phyloP scores from a whole-genome alignment of 768 basidiomycete species.

The Termitomyces titanicus region DNA sequence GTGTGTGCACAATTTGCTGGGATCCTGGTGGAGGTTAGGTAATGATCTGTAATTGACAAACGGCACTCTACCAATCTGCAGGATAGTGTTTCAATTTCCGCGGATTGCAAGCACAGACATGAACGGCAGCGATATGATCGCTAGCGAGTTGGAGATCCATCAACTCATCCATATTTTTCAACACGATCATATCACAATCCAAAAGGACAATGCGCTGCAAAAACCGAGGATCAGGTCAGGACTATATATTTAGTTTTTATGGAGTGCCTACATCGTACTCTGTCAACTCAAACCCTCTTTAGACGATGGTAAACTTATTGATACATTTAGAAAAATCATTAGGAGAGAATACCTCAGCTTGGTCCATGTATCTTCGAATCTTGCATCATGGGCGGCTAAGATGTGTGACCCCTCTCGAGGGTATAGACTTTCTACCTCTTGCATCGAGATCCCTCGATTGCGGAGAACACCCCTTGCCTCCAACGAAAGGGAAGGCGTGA shows the following conservation, averaged over 20 bases:
- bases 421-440: slow-evolving; percentile 56
- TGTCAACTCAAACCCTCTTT: slow-evolving; percentile 58
- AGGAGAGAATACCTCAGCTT: slow-evolving; percentile 47
- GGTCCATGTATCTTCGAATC: slow-evolving; percentile 73
- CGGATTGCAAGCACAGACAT: slow-evolving; percentile 95
- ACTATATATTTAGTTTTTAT: neutral
- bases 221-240: neutral
- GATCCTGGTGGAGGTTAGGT: slow-evolving; percentile 47
- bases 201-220: slow-evolving; percentile 72
- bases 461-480: slow-evolving; percentile 49
- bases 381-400: slow-evolving; percentile 39
- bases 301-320: neutral
- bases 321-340: neutral
- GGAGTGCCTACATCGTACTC: slow-evolving; percentile 60
- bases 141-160: slow-evolving; percentile 55
- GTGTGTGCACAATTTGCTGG: slow-evolving; percentile 92
- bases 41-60: neutral
- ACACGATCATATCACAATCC: slow-evolving; percentile 86
- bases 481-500: slow-evolving; percentile 52
- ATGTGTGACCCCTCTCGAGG: slow-evolving; percentile 44
- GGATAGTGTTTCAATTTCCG: slow-evolving; percentile 84
- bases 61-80: slow-evolving; percentile 66
- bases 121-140: slow-evolving; percentile 83
- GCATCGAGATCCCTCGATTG: slow-evolving; percentile 48
- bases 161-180: slow-evolving; percentile 76